Conservation (phyloP, 257 asterid species). For the Jacaranda mimosifolia region DNA sequence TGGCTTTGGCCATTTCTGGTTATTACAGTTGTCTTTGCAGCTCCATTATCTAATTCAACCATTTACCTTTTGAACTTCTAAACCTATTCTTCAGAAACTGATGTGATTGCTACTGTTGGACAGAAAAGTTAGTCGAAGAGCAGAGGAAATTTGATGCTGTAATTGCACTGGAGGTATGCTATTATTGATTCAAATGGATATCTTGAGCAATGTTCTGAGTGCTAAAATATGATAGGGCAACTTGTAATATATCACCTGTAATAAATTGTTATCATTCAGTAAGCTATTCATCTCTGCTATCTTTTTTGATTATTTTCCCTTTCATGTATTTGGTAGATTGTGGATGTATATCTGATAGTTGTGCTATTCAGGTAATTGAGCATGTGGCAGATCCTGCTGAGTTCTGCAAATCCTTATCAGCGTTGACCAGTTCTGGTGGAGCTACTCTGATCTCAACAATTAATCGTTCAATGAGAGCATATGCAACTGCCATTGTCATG, state of each 20-base stretch:
- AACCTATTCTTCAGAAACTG: constrained; percentile 40
- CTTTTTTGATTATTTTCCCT: neutral
- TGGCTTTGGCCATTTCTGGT: neutral
- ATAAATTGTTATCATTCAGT: constrained; percentile 8
- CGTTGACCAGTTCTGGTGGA: constrained; percentile 68
- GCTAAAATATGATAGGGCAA: neutral
- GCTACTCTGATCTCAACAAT: constrained; percentile 88
- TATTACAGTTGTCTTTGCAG: neutral
- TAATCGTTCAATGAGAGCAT: constrained; percentile 94
- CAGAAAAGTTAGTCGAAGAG: constrained; percentile 95
- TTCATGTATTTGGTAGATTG: neutral
- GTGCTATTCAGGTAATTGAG: constrained; percentile 79
- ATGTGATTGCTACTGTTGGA: constrained; percentile 43
- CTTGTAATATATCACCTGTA: constrained; percentile 1
- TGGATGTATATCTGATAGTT: constrained; percentile 30
- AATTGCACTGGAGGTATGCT: constrained; percentile 83
- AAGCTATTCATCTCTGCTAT: neutral
- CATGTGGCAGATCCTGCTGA: constrained; percentile 92
- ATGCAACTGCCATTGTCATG: constrained; percentile 79
- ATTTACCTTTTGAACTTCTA: constrained; percentile 35
- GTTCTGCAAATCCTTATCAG: constrained; percentile 91
- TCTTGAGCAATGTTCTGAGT: neutral
- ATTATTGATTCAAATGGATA: constrained; percentile 8
- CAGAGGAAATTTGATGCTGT: constrained; percentile 85
- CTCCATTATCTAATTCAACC: constrained; percentile 3